Base-by-base conservation (phyloP, 768 basidiomycete genomes). In the Pleurotus tuber-regium region DNA sequence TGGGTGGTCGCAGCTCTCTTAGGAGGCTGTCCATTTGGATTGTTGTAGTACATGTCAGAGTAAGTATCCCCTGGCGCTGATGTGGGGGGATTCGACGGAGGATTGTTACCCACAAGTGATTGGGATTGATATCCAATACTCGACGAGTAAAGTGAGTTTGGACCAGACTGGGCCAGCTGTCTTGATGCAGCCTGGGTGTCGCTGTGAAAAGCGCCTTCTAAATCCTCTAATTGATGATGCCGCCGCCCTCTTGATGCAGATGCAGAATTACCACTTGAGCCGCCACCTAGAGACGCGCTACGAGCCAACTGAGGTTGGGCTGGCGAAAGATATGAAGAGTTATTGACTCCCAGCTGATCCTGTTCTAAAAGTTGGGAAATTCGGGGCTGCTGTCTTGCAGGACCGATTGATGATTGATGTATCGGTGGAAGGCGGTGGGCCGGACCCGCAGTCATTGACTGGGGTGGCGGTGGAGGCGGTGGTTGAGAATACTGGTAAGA, bases 221-320 rank as follows among this genome's bases (percentile, higher is more conserved):
- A 68, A 70, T 87, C 86, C 56, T 87, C 86, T 51, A 78, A 78
- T 55, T 83, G 76, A 65, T 85, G 86, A 61, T 83, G 86, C 59
- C 85, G 82, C 56, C 84, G 78, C 35, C 46, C 62, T 55, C 83
- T 77, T 52, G 79, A 66, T 42, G 79, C 65, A 51, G 72, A 56
- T 29, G 66, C 57, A 36, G 63, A 26, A 50, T 59, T 66, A 58
- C 61, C 62, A 62, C 67, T 69, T 47, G 75, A 68, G 36, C 71
- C 72, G 35, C 72, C 77, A 43, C 82, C 78, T 49, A 88, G 64
- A 40, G 88, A 90, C 47, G 84, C 71, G 66, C 86, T 89, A 57
- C 87, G 79, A 14, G 84, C 69, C 51, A 89, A 71, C 61, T 80
- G 76, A 58, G 68, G 69, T 59, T 80, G 79, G 24, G 69, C 64